These are phyloP conservation scores for Lactarius indigo DNA, from an alignment of 768 basidiomycete genomes.

Conservation along the genomic window DNA sequence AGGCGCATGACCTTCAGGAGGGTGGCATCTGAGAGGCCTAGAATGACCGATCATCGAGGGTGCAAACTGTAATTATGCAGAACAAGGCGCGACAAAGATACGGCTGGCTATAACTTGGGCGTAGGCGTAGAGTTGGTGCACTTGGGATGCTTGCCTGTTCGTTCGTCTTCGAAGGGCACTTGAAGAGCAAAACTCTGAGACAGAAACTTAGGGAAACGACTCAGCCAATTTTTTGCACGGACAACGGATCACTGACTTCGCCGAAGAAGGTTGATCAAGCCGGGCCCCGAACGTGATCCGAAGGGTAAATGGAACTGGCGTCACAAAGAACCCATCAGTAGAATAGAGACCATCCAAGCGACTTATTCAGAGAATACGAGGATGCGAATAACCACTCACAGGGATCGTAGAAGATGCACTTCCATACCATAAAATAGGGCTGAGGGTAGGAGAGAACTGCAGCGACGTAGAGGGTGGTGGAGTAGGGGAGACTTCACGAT, in stretches of 20 bases:
- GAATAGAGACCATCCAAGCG: background rate
- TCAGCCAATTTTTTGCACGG: background rate
- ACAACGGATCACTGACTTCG: background rate
- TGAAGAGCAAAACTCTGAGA: background rate
- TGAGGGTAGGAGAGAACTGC: conserved; percentile 6
- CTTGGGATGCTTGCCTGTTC: background rate
- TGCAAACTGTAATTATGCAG: background rate
- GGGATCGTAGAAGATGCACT: background rate
- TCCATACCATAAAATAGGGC: conserved; percentile 1
- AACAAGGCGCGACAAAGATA: background rate
- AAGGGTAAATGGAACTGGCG: background rate
- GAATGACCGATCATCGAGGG: conserved; percentile 11
- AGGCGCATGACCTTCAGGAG: background rate
- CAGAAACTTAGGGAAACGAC: background rate
- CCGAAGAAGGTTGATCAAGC: background rate
- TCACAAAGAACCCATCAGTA: background rate
- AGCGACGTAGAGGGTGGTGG: background rate
- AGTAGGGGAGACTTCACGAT: background rate
- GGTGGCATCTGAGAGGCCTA: conserved; percentile 7
- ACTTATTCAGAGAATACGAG: background rate
- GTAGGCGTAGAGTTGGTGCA: background rate
- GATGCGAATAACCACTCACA: background rate
- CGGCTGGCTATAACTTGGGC: background rate
- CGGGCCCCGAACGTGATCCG: background rate
- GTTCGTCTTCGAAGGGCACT: background rate